Evolutionary conservation across 2,329 filamentous ascomycete species (phyloP).

Genomic region (Ophiosphaerella narmari): DNA sequence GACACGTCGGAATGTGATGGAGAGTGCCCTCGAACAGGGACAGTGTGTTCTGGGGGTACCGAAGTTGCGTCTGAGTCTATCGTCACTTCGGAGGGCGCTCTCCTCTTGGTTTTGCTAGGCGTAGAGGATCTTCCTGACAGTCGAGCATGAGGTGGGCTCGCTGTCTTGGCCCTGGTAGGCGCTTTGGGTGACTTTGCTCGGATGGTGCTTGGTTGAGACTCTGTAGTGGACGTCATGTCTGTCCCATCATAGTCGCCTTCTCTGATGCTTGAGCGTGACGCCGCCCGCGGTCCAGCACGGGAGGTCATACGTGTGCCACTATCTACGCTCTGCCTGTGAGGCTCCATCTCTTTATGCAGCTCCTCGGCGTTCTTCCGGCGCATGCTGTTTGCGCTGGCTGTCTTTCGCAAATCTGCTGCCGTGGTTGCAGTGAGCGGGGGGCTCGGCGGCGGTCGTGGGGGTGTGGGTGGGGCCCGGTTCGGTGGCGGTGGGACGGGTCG

Average conservation of each 20-base stretch:
- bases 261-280: slow-evolving; percentile 51
- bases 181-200: slow-evolving; percentile 34
- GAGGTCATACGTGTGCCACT: slow-evolving; percentile 43
- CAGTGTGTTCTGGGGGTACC: slow-evolving; percentile 47
- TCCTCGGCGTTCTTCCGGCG: slow-evolving; percentile 45
- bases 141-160: slow-evolving; percentile 25
- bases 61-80: slow-evolving; percentile 55
- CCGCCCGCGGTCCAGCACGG: slow-evolving; percentile 42
- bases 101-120: slow-evolving; percentile 32
- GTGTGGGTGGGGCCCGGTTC: slow-evolving; percentile 22
- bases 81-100: slow-evolving; percentile 48
- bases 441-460: slow-evolving; percentile 50
- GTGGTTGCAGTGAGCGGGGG: slow-evolving; percentile 52
- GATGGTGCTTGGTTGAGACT: slow-evolving; percentile 47
- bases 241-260: slow-evolving; percentile 47
- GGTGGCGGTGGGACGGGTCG: slow-evolving; percentile 12
- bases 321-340: slow-evolving; percentile 50
- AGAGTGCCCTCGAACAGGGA: slow-evolving; percentile 28
- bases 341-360: slow-evolving; percentile 42
- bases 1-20: slow-evolving; percentile 46
- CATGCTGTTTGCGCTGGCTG: slow-evolving; percentile 52
- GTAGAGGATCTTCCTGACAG: slow-evolving; percentile 30
- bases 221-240: slow-evolving; percentile 50
- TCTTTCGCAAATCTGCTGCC: slow-evolving; percentile 49
- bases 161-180: slow-evolving; percentile 25